Percentiles rank a stretch among this genome's conserved stretches.
phyloP scores from a whole-genome alignment of 371 early-diverging fungal species.

The Rhizopus arrhizus region DNA sequence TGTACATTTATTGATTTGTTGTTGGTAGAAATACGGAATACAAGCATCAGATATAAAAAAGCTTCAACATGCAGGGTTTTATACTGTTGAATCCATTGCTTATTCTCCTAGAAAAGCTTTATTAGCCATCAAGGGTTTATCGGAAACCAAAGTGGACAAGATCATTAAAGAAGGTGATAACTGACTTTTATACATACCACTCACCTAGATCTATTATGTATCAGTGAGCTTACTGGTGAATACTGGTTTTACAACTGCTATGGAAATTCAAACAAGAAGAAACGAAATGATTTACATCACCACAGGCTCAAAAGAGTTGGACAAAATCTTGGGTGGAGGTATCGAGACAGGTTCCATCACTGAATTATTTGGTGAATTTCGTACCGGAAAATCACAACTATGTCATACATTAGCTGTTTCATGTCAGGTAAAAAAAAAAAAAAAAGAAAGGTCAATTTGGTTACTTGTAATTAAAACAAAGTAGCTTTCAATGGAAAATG shows the following conservation, averaged over 20 bases:
- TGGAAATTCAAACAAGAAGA: conserved; percentile 86
- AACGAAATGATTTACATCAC: conserved; percentile 82
- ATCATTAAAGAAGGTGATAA: conserved; percentile 85
- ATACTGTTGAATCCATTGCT: conserved; percentile 93
- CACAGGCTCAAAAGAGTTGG: conserved; percentile 93
- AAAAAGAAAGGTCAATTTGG: too few species aligned
- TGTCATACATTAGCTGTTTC: conserved; percentile 98
- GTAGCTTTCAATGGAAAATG: conserved; percentile 81
- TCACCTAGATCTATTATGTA: not conserved
- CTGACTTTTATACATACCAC: not conserved
- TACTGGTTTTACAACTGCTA: conserved; percentile 96
- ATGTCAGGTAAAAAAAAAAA: conserved; percentile 75
- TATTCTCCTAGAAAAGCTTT: conserved; percentile 92
- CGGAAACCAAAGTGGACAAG: conserved; percentile 96
- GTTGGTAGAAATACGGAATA: conserved; percentile 71
- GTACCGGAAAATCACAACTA: conserved; percentile 98
- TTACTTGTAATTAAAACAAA: not conserved
- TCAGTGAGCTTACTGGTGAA: conserved; percentile 85
- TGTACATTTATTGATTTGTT: not conserved
- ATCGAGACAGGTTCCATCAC: conserved; percentile 98
- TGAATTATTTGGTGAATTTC: conserved; percentile 98
- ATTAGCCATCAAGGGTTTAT: conserved; percentile 95
- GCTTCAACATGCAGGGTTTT: conserved; percentile 86
- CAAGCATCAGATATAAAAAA: conserved; percentile 78
- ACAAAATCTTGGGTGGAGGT: conserved; percentile 96